phyloP scores from a whole-genome alignment of 2,329 filamentous ascomycete genomes.

The Rhexocercosporidium sp. region DNA sequence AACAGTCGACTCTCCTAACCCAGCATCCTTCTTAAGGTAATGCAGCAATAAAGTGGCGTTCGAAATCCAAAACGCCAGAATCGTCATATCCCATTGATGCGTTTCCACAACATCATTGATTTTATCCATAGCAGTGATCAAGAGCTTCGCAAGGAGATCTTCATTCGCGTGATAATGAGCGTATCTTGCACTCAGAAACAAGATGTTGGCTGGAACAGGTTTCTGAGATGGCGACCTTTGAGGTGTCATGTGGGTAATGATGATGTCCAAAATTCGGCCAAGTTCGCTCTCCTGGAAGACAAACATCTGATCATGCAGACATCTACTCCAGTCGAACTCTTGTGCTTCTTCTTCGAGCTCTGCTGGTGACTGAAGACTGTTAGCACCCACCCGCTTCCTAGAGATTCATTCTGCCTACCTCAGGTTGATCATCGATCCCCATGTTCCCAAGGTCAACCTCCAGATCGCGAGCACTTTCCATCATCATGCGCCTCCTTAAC shows the following conservation, averaged over 20 bases:
- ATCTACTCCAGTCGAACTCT: slow-evolving; percentile 95
- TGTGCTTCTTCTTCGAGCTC: slow-evolving; percentile 88
- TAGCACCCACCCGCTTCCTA: slow-evolving; percentile 37
- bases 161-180: slow-evolving; percentile 93
- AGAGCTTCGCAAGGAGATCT: slow-evolving; percentile 80
- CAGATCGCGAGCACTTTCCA: slow-evolving; percentile 95
- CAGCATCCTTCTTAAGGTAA: slow-evolving; percentile 93
- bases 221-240: slow-evolving; percentile 97
- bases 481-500: slow-evolving; percentile 96
- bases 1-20: slow-evolving; percentile 78
- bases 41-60: slow-evolving; percentile 95
- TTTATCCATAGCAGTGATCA: slow-evolving; percentile 88
- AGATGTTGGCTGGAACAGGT: slow-evolving; percentile 94
- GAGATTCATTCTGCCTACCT: slow-evolving; percentile 60
- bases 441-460: slow-evolving; percentile 96
- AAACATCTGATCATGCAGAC: slow-evolving; percentile 98
- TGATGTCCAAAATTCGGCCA: slow-evolving; percentile 88
- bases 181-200: slow-evolving; percentile 94
- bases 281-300: slow-evolving; percentile 97
- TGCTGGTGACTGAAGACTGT: slow-evolving; percentile 62
- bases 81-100: slow-evolving; percentile 99
- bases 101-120: slow-evolving; percentile 97
- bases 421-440: slow-evolving; percentile 92
- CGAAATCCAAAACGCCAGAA: slow-evolving; percentile 97
- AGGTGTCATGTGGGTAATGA: slow-evolving; percentile 98